Percentiles rank a stretch among this genome's conserved stretches.
Conservation (phyloP, 2,329 filamentous ascomycete genomes). For the Drechslera avenae region DNA sequence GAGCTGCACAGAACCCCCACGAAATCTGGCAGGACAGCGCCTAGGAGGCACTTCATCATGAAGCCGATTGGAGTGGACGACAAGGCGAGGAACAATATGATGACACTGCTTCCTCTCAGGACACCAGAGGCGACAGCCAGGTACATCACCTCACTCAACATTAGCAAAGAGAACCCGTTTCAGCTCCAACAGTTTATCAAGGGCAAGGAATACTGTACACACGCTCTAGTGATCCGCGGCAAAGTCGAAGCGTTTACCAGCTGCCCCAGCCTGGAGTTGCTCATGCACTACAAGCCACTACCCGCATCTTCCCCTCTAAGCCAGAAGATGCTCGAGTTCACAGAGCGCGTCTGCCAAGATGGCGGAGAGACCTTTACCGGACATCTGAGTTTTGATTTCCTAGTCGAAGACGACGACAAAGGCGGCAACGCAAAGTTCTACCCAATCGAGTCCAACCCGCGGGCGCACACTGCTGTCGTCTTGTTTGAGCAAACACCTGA, state of each 20-base stretch:
- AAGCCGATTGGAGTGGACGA: constrained; percentile 70
- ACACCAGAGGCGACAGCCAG: constrained; percentile 59
- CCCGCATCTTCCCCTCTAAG: constrained; percentile 60
- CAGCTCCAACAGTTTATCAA: constrained; percentile 71
- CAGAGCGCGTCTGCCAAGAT: constrained; percentile 60
- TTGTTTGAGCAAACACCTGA: constrained; percentile 57
- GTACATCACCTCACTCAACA: constrained; percentile 60
- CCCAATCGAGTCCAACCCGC: constrained; percentile 74
- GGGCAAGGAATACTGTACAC: constrained; percentile 72
- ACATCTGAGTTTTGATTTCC: constrained; percentile 74
- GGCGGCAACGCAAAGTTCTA: constrained; percentile 54
- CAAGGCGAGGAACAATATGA: constrained; percentile 63
- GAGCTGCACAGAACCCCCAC: constrained; percentile 16
- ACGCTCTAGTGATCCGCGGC: constrained; percentile 69
- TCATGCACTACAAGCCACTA: constrained; percentile 70
- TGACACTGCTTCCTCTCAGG: constrained; percentile 64
- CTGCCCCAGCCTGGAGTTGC: constrained; percentile 65
- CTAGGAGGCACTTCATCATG: constrained; percentile 64
- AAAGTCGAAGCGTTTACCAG: constrained; percentile 69
- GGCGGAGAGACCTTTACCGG: constrained; percentile 64
- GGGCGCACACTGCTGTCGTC: constrained; percentile 70
- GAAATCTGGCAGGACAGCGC: constrained; percentile 15
- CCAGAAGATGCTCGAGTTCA: constrained; percentile 68
- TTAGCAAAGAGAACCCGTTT: constrained; percentile 63
- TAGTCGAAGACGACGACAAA: constrained; percentile 58